phyloP scores from a whole-genome alignment of 2,329 filamentous ascomycete genomes.

The Diaporthe citri region DNA sequence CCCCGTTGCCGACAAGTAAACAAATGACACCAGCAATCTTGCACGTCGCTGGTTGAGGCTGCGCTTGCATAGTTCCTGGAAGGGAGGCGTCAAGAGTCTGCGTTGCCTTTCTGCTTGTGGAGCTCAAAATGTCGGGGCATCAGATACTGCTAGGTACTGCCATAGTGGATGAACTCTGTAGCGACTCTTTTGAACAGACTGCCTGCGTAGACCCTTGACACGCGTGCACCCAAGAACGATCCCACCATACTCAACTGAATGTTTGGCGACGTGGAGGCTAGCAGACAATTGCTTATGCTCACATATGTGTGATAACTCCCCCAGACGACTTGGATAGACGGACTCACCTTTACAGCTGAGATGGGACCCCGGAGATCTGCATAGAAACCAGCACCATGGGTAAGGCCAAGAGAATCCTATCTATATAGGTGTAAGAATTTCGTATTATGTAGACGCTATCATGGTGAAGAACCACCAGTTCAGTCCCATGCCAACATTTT shows the following conservation, averaged over 20 bases:
- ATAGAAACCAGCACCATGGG: neutral
- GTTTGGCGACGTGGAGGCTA: neutral
- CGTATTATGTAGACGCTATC: neutral
- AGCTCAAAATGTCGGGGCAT: neutral
- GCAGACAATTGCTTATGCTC: neutral
- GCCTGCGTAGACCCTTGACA: no score
- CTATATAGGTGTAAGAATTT: no score
- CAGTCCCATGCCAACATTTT: neutral
- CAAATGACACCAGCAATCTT: neutral
- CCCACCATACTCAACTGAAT: neutral
- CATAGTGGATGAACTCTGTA: neutral
- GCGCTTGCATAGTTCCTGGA: neutral
- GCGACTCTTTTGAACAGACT: neutral
- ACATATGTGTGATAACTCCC: neutral
- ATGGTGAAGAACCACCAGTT: neutral
- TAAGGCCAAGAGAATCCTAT: no score
- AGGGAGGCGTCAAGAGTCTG: neutral
- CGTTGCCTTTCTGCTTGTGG: neutral
- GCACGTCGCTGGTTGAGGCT: neutral
- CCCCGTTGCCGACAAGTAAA: slow-evolving; percentile 77
- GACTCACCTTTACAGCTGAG: no score
- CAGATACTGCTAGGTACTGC: neutral
- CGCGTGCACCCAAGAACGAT: neutral
- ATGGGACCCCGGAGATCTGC: neutral
- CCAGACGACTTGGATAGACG: no score